phyloP scores from a whole-genome alignment of 768 basidiomycete species.

The Hericium rajendrae region DNA sequence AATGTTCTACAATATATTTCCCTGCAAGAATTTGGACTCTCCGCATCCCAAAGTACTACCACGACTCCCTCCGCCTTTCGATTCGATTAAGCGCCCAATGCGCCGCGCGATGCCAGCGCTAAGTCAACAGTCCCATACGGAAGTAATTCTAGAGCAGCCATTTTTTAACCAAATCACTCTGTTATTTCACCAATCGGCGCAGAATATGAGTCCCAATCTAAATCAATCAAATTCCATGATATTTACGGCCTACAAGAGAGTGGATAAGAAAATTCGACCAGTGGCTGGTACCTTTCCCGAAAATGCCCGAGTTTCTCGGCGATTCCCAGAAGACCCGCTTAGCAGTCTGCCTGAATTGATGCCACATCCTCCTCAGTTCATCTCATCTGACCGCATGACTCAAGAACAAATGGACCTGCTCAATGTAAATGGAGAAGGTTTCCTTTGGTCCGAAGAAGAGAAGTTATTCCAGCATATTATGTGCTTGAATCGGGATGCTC shows the following conservation, averaged over 20 bases:
- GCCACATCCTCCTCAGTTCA: not conserved
- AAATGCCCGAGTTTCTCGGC: not conserved
- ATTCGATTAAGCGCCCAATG: no score
- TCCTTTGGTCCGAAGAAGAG: not conserved
- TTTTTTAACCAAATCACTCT: no score
- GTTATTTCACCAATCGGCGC: no score
- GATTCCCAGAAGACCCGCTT: not conserved
- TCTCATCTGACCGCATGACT: not conserved
- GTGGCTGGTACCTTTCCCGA: not conserved
- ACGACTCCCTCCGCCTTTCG: no score
- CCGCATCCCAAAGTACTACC: no score
- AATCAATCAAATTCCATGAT: not conserved
- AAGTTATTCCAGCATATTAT: not conserved
- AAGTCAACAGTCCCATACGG: no score
- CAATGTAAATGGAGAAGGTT: not conserved
- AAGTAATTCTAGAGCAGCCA: no score
- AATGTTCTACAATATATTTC: no score
- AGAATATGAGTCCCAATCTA: no score
- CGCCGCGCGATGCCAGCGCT: no score
- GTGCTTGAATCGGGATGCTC: not conserved
- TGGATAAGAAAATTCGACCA: not conserved
- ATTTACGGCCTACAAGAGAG: not conserved
- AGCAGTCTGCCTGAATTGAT: not conserved
- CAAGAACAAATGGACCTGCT: not conserved
- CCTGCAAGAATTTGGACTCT: no score